phyloP scores from a whole-genome alignment of 768 basidiomycete species.

The Lanmaoa pseudosensibilis region DNA sequence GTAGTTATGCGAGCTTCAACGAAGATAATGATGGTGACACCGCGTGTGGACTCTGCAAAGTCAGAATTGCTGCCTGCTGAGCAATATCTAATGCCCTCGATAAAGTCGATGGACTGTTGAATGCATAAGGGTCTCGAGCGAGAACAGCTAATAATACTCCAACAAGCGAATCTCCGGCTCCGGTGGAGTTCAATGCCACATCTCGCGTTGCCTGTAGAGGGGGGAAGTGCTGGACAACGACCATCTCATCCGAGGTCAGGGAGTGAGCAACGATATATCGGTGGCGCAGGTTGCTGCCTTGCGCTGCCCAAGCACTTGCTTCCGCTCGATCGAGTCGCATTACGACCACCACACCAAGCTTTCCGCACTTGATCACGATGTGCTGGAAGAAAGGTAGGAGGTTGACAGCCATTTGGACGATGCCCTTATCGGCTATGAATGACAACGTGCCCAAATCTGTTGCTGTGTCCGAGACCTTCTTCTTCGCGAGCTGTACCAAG shows the following conservation, averaged over 20 bases:
- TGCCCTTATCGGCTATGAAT: conserved; percentile 67
- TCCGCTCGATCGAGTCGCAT: conserved; percentile 52
- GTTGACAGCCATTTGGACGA: conserved; percentile 77
- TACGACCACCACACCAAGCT: conserved; percentile 60
- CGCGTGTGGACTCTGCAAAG: conserved; percentile 55
- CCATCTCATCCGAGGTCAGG: conserved; percentile 41
- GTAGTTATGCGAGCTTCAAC: conserved; percentile 7
- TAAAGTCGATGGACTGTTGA: conserved; percentile 48
- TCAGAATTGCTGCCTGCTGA: conserved; percentile 64
- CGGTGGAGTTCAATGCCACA: conserved; percentile 71
- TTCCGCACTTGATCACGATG: conserved; percentile 84
- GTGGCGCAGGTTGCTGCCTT: conserved; percentile 44
- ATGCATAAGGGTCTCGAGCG: conserved; percentile 41
- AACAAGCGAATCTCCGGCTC: conserved; percentile 89
- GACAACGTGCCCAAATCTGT: conserved; percentile 46
- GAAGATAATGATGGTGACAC: conserved; percentile 64
- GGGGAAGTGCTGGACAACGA: conserved; percentile 76
- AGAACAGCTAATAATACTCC: conserved; percentile 77
- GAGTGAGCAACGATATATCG: conserved; percentile 57
- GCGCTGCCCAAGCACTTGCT: conserved; percentile 49
- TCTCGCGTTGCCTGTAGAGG: conserved; percentile 43
- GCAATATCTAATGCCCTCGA: conserved; percentile 49
- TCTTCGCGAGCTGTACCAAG: conserved; percentile 58
- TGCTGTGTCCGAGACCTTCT: conserved; percentile 41
- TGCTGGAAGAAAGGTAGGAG: conserved; percentile 84